Base-by-base conservation (phyloP, 1,139 yeast genomes). In the Lodderomyces metapsilosis region DNA sequence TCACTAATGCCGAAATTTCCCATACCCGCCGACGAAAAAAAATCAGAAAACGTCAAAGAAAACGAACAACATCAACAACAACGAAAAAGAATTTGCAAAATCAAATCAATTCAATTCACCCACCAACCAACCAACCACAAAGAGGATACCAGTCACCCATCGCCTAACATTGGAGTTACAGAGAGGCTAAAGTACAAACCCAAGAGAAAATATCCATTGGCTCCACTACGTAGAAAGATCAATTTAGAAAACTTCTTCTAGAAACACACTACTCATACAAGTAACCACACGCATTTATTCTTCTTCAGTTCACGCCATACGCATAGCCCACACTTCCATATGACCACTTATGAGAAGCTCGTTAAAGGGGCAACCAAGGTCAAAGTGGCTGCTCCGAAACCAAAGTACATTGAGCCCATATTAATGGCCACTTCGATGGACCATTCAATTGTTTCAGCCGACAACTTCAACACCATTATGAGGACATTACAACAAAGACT, bases 321-420 rank as follows among this genome's bases (percentile, higher is more conserved):
- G n/a, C n/a, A n/a, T n/a, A n/a, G n/a, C n/a, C 30, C 13, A 8
- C 12, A 7, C 25, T 8, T 23, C n/a, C 15, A 25, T n/a, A 72
- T 72, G 76, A 70, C 76, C 22, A 73, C 76, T 5, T 71, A 70
- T 51, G 76, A 69, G 46, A 68, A 71, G 53, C 67, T 70, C 38
- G 76, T 70, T 43, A 67, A 72, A 53, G 77, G 77, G 16, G 77
- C 78, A 50, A 74, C 78, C 46, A 71, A 70, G 50, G 66, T 70
- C 42, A 68, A 82, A 76, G 80, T 89, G 67, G 98, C 98, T n/a
- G 96, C 98, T 21, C 98, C 98, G 12, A 92, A 92, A 66, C 85
- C 95, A 35, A 92, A 94, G 60, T 94, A 92, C 59, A 84, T 91
- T 43, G 96, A 89, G 63, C 98, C 98, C 1, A 87, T 92, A 43